These are phyloP conservation scores for Aureobasidium sp. DNA, from an alignment of 2,329 filamentous ascomycete genomes.

Conservation along the genomic window DNA sequence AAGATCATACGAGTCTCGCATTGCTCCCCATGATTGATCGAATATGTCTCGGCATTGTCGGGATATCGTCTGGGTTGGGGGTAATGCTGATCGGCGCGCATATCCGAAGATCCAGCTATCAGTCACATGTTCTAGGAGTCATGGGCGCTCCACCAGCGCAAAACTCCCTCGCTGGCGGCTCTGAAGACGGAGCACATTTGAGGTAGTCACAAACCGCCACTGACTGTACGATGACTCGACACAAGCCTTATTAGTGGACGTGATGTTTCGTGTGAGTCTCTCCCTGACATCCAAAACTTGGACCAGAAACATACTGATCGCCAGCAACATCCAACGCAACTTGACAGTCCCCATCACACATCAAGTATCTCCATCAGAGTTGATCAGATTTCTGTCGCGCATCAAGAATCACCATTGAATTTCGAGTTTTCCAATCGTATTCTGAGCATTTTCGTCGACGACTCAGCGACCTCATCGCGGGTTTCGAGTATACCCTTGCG, in stretches of 20 bases:
- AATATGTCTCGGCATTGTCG: too few species aligned
- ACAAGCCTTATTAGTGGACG: background rate
- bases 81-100: background rate
- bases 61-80: too few species aligned
- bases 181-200: background rate
- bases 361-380: background rate
- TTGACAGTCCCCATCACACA: background rate
- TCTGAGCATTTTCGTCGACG: background rate
- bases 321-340: background rate
- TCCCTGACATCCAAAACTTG: background rate
- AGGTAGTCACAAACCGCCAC: background rate
- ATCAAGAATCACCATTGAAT: background rate
- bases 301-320: background rate
- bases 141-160: background rate
- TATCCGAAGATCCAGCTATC: background rate
- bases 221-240: background rate
- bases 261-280: background rate
- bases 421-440: background rate
- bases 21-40: too few species aligned
- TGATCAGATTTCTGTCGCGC: background rate
- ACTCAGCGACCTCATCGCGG: background rate
- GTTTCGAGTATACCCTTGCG: background rate
- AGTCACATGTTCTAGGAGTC: background rate
- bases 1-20: too few species aligned
- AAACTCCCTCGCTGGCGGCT: background rate